Conservation (phyloP, 2,329 filamentous ascomycete species). For the Paecilomyces niveus region DNA sequence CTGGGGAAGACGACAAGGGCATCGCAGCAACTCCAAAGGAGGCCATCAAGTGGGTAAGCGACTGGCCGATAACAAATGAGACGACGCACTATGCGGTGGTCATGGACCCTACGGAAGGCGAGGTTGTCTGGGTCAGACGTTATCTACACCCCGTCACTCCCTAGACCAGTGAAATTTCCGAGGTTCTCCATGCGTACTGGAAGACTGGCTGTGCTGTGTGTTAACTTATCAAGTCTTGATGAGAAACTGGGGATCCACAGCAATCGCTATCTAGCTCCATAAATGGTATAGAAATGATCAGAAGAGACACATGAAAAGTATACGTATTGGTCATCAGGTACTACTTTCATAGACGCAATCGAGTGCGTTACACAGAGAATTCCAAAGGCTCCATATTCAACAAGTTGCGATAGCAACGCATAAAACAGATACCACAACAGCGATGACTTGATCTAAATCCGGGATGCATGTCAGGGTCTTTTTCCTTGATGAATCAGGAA, state of each 20-base stretch:
- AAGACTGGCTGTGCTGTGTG: no score
- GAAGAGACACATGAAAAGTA: no score
- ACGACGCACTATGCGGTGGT: slow-evolving; percentile 52
- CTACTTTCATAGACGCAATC: no score
- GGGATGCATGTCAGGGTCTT: not conserved
- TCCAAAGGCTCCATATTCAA: no score
- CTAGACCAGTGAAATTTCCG: not conserved
- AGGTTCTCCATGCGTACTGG: no score
- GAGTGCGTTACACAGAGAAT: no score
- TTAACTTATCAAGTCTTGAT: no score
- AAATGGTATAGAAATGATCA: no score
- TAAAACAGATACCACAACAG: not conserved
- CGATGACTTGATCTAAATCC: not conserved
- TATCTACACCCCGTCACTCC: not conserved
- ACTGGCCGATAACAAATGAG: slow-evolving; percentile 50
- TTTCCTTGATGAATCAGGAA: not conserved
- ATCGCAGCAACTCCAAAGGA: slow-evolving; percentile 22
- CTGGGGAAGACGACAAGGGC: slow-evolving; percentile 8
- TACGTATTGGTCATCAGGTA: no score
- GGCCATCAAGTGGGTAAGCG: slow-evolving; percentile 43
- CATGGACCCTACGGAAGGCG: slow-evolving; percentile 38
- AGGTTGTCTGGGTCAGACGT: not conserved
- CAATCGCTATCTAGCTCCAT: no score
- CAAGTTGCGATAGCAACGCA: no score
- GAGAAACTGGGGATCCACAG: no score